phyloP scores from a whole-genome alignment of 495 filamentous ascomycete genomes.

The Amniculicola lignicola region DNA sequence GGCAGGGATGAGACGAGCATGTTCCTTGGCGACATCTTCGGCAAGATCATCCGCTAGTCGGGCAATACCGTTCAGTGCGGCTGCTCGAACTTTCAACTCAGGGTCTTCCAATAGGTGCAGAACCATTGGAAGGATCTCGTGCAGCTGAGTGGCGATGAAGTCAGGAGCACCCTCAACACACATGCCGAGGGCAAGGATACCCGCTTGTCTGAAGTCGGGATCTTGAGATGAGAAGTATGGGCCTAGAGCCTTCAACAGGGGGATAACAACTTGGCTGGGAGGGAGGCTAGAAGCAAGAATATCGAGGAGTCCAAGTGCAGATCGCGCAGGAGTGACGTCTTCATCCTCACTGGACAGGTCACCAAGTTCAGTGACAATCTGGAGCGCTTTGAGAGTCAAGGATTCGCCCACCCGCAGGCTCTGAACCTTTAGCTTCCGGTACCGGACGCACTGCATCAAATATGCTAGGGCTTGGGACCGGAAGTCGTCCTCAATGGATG shows the following conservation, averaged over 20 bases:
- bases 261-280: slow-evolving; percentile 91
- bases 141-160: slow-evolving; percentile 86
- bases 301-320: slow-evolving; percentile 84
- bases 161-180: slow-evolving; percentile 96
- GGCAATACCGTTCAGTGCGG: slow-evolving; percentile 79
- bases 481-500: slow-evolving; percentile 72
- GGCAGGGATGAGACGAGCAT: slow-evolving; percentile 75
- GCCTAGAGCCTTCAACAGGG: slow-evolving; percentile 78
- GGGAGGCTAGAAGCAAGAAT: slow-evolving; percentile 82
- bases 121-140: slow-evolving; percentile 79
- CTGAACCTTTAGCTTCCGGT: slow-evolving; percentile 94
- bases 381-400: slow-evolving; percentile 77
- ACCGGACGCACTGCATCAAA: slow-evolving; percentile 85
- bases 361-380: slow-evolving; percentile 83
- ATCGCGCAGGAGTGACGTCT: slow-evolving; percentile 81
- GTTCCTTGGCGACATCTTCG: slow-evolving; percentile 79
- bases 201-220: slow-evolving; percentile 78
- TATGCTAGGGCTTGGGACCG: slow-evolving; percentile 88
- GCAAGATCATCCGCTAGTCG: slow-evolving; percentile 89
- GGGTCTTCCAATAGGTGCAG: slow-evolving; percentile 79
- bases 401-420: slow-evolving; percentile 75
- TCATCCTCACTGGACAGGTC: slow-evolving; percentile 70
- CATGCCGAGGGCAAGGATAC: slow-evolving; percentile 87
- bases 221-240: slow-evolving; percentile 70
- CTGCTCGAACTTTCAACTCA: slow-evolving; percentile 76